phyloP scores from a whole-genome alignment of 2,329 filamentous ascomycete species.

The Ascochyta pisi region DNA sequence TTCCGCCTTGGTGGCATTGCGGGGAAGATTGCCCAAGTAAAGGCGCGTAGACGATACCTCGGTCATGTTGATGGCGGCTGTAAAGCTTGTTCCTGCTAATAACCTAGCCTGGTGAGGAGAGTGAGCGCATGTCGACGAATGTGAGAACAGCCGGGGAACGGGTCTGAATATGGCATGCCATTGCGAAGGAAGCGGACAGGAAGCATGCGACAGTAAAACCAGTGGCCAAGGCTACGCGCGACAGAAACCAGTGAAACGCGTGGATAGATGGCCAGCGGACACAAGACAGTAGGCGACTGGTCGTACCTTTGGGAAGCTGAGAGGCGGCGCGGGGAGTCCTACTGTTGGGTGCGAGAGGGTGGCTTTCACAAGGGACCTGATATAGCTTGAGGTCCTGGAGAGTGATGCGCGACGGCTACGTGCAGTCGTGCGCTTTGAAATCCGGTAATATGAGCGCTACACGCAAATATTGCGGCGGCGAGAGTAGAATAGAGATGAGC shows the following conservation, averaged over 20 bases:
- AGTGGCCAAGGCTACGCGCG: slow-evolving; percentile 34
- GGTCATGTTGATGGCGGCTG: slow-evolving; percentile 61
- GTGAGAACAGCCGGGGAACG: slow-evolving; percentile 31
- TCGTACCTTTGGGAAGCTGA: slow-evolving; percentile 38
- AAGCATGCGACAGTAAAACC: slow-evolving; percentile 31
- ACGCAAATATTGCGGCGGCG: slow-evolving; percentile 23
- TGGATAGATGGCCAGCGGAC: slow-evolving; percentile 27
- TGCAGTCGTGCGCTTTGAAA: slow-evolving; percentile 18
- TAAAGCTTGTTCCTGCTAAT: slow-evolving; percentile 25
- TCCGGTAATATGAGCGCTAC: slow-evolving; percentile 20
- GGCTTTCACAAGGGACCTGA: slow-evolving; percentile 30
- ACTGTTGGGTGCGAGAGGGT: slow-evolving; percentile 22
- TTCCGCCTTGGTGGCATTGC: slow-evolving; percentile 95
- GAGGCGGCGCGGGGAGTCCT: slow-evolving; percentile 23
- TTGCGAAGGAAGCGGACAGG: slow-evolving; percentile 28
- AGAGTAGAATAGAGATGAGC: slow-evolving; percentile 29
- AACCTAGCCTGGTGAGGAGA: slow-evolving; percentile 44
- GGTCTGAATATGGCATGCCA: slow-evolving; percentile 34
- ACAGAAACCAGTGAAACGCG: slow-evolving; percentile 34
- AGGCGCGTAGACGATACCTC: slow-evolving; percentile 95
- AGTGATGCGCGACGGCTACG: slow-evolving; percentile 16
- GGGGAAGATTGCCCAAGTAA: slow-evolving; percentile 96
- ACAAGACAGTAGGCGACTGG: slow-evolving; percentile 30
- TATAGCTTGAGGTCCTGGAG: slow-evolving; percentile 27
- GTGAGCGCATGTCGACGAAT: slow-evolving; percentile 43